Conservation (phyloP, 2,329 filamentous ascomycete genomes). For the Aspergillus sp. region DNA sequence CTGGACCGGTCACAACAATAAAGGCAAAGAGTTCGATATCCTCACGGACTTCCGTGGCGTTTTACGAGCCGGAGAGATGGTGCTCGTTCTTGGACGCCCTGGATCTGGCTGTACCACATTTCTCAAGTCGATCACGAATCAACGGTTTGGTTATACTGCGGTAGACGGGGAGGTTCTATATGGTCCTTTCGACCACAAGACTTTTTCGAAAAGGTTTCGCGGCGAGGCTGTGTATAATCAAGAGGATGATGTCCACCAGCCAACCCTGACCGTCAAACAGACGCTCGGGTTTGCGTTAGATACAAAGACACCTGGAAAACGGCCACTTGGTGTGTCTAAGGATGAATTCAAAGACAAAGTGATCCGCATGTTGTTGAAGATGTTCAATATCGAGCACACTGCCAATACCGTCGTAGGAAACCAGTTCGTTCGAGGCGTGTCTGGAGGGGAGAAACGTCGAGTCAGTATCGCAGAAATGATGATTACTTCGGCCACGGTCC, state of each 20-base stretch:
- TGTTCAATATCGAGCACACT: slow-evolving; percentile 94
- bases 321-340: slow-evolving; percentile 71
- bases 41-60: slow-evolving; percentile 61
- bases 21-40: slow-evolving; percentile 70
- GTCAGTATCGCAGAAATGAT: slow-evolving; percentile 83
- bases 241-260: slow-evolving; percentile 81
- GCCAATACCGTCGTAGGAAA: slow-evolving; percentile 82
- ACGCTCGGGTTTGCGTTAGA: slow-evolving; percentile 83
- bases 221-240: slow-evolving; percentile 68
- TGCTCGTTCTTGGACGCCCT: slow-evolving; percentile 48
- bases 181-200: slow-evolving; percentile 60
- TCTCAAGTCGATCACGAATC: slow-evolving; percentile 75
- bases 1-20: slow-evolving; percentile 65
- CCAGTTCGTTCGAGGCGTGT: slow-evolving; percentile 75
- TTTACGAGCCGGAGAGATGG: slow-evolving; percentile 53
- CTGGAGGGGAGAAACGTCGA: slow-evolving; percentile 75
- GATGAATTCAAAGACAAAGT: slow-evolving; percentile 74
- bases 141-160: slow-evolving; percentile 63
- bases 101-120: slow-evolving; percentile 69
- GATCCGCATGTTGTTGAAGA: slow-evolving; percentile 72
- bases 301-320: slow-evolving; percentile 78
- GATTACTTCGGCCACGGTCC: slow-evolving; percentile 69
- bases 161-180: slow-evolving; percentile 14
- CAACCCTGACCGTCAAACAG: slow-evolving; percentile 83
- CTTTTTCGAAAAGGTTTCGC: slow-evolving; percentile 52